Percentiles rank a stretch among this genome's conserved stretches.
phyloP scores from a whole-genome alignment of 2,329 filamentous ascomycete genomes.

The Trichoderma aggressivum region DNA sequence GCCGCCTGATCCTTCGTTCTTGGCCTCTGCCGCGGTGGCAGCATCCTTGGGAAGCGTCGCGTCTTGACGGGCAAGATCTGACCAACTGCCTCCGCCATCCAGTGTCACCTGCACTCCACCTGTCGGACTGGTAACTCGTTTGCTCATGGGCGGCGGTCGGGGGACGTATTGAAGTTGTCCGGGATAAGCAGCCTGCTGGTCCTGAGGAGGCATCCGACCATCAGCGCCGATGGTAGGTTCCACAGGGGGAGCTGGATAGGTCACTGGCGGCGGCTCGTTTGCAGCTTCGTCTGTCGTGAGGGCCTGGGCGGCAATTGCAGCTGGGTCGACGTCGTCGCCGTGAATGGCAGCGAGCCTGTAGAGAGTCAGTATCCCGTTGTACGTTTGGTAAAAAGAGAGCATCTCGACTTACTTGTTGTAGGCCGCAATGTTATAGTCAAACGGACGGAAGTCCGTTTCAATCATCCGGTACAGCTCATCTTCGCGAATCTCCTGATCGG shows the following conservation, averaged over 20 bases:
- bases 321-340: neutral
- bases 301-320: slow-evolving; percentile 39
- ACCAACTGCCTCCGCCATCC: slow-evolving; percentile 87
- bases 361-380: neutral
- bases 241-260: slow-evolving; percentile 19
- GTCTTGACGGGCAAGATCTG: slow-evolving; percentile 81
- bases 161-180: slow-evolving; percentile 46
- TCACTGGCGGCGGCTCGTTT: slow-evolving; percentile 1
- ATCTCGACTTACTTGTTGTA: slow-evolving; percentile 63
- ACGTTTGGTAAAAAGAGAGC: neutral
- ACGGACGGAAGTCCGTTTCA: slow-evolving; percentile 88
- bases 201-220: slow-evolving; percentile 24
- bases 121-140: slow-evolving; percentile 70
- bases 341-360: slow-evolving; percentile 36
- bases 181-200: slow-evolving; percentile 38
- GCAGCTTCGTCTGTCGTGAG: slow-evolving; percentile 51
- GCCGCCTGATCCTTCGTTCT: slow-evolving; percentile 61
- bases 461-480: slow-evolving; percentile 94
- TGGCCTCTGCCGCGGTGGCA: slow-evolving; percentile 50
- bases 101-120: slow-evolving; percentile 90
- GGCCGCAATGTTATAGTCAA: slow-evolving; percentile 85
- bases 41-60: slow-evolving; percentile 69
- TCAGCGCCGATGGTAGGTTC: neutral
- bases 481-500: slow-evolving; percentile 88
- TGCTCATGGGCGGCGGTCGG: slow-evolving; percentile 53